Conservation (phyloP, 129 eudicot genomes). For the Tagetes patula region DNA sequence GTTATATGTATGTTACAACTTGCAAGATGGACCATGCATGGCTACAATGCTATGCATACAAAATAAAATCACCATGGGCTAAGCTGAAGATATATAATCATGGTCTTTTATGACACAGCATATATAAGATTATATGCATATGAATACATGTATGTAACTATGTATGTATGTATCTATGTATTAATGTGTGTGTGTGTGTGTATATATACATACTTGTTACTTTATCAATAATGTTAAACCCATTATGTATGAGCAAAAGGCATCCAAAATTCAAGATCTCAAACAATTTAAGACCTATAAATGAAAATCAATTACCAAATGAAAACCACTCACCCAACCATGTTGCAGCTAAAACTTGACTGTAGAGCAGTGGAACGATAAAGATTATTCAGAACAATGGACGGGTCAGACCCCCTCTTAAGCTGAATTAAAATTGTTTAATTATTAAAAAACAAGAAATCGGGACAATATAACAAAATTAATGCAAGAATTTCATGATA, state of each 20-base stretch:
- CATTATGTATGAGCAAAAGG: not conserved
- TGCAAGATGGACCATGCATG: too few relatives aligned
- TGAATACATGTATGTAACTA: not conserved
- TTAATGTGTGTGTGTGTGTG: not conserved
- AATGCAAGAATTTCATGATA: slow-evolving; percentile 22
- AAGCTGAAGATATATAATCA: too few relatives aligned
- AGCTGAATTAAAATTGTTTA: slow-evolving; percentile 43
- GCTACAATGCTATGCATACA: too few relatives aligned
- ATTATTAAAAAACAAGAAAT: slow-evolving; percentile 8
- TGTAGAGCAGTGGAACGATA: slow-evolving; percentile 91
- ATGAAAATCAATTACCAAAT: not conserved
- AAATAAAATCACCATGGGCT: too few relatives aligned
- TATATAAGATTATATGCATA: not conserved
- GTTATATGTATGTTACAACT: too few relatives aligned
- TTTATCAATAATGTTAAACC: too few relatives aligned
- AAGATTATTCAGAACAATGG: slow-evolving; percentile 79
- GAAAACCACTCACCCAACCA: slow-evolving; percentile 86
- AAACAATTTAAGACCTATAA: not conserved
- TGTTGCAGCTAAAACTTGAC: slow-evolving; percentile 93
- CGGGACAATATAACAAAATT: not conserved
- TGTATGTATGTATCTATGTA: not conserved
- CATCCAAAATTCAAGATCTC: too few relatives aligned
- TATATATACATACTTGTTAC: too few relatives aligned
- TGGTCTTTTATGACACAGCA: too few relatives aligned
- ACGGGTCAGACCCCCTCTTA: slow-evolving; percentile 87